These are phyloP conservation scores for Leishmania turanica DNA, from an alignment of 208 protist species.

Conservation along the genomic window DNA sequence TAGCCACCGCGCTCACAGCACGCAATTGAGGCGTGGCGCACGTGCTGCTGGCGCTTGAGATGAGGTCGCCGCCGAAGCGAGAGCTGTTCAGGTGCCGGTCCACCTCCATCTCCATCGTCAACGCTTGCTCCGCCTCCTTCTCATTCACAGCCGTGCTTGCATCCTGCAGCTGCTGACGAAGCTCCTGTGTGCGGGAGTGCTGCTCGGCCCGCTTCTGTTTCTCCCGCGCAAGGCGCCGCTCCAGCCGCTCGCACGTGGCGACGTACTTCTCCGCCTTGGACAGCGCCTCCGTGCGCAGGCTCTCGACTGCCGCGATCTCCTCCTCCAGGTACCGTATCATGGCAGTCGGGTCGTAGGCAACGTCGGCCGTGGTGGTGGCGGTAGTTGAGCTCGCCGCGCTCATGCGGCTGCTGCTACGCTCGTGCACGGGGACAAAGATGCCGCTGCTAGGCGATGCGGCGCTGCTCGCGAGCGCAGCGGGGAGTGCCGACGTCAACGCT, in stretches of 20 bases:
- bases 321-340: constrained; percentile 70
- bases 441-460: not conserved
- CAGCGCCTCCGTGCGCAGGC: constrained; percentile 55
- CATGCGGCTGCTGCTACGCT: constrained; percentile 45
- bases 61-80: constrained; percentile 20
- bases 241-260: constrained; percentile 45
- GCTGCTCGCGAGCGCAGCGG: not conserved
- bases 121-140: constrained; percentile 12
- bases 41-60: constrained; percentile 30
- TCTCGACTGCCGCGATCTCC: constrained; percentile 62
- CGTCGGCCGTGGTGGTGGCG: constrained; percentile 24
- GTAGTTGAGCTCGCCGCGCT: constrained; percentile 31
- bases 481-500: too few species aligned
- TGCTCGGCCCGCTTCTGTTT: constrained; percentile 27
- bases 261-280: constrained; percentile 54
- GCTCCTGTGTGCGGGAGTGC: constrained; percentile 31
- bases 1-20: constrained; percentile 1
- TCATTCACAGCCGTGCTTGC: constrained; percentile 43
- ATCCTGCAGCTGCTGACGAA: constrained; percentile 51
- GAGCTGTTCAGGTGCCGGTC: constrained; percentile 28
- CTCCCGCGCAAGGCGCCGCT: constrained; percentile 50
- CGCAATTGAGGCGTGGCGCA: constrained; percentile 35
- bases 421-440: constrained; percentile 7
- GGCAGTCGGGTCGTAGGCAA: constrained; percentile 51
- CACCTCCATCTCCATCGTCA: constrained; percentile 31